A percentile compares a stretch with the other conserved stretches of the same genome.
Evolutionary conservation across 495 filamentous ascomycete species (phyloP).

Genomic region (Annulohypoxylon stygium): DNA sequence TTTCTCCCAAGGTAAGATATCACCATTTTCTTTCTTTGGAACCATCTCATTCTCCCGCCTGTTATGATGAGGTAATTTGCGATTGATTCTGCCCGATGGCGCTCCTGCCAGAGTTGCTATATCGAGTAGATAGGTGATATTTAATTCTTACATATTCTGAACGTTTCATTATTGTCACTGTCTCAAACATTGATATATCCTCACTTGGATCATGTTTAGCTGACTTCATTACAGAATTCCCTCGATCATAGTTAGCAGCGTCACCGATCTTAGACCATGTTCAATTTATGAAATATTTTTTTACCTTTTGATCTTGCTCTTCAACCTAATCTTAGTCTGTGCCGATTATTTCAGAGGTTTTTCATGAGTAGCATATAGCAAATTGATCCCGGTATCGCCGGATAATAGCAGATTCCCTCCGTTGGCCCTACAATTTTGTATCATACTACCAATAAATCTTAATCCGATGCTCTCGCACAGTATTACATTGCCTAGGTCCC

Average conservation of each 20-base stretch:
- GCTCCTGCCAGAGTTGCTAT: constrained; percentile 87
- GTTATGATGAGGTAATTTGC: constrained; percentile 98
- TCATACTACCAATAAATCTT: no score
- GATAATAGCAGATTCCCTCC: no score
- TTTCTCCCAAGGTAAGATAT: constrained; percentile 22
- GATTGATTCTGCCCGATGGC: constrained; percentile 88
- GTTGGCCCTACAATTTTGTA: no score
- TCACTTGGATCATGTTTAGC: not conserved
- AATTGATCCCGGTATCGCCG: no score
- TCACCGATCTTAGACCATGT: not conserved
- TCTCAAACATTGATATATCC: not conserved
- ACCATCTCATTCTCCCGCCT: constrained; percentile 37
- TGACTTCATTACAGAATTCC: constrained; percentile 22
- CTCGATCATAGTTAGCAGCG: not conserved
- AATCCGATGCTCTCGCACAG: no score
- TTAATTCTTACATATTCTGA: constrained; percentile 99
- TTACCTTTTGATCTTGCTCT: not conserved
- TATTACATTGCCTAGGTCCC: no score
- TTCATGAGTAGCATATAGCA: not conserved
- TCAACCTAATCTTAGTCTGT: not conserved
- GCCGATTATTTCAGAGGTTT: not conserved
- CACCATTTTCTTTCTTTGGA: constrained; percentile 17
- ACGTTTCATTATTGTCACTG: not conserved
- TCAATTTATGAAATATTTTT: not conserved
- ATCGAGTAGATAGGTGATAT: constrained; percentile 82